Evolutionary conservation across 2,329 filamentous ascomycete genomes (phyloP).

Genomic region (Pseudohalonectria lignicola): DNA sequence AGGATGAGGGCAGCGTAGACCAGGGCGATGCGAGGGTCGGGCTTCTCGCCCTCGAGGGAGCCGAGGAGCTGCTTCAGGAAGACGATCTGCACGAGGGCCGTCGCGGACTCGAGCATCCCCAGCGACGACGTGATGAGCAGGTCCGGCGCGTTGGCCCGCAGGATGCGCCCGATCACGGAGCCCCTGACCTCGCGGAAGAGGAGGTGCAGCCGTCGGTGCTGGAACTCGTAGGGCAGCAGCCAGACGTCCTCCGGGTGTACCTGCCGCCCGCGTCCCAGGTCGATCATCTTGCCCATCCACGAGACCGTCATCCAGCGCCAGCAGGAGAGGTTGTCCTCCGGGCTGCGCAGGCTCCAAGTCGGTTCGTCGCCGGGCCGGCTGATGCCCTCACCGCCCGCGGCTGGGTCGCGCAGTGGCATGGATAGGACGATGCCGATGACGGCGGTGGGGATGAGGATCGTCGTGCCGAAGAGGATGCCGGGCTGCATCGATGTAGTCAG

Average conservation of each 20-base stretch:
- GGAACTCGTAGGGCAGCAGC: slow-evolving; percentile 69
- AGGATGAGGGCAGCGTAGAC: slow-evolving; percentile 56
- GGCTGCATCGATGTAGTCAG: slow-evolving; percentile 11
- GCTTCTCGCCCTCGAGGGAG: slow-evolving; percentile 40
- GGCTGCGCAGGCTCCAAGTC: slow-evolving; percentile 50
- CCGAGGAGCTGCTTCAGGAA: slow-evolving; percentile 62
- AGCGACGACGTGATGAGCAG: slow-evolving; percentile 56
- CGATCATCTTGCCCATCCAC: slow-evolving; percentile 70
- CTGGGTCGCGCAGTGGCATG: slow-evolving; percentile 60
- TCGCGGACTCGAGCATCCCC: slow-evolving; percentile 48
- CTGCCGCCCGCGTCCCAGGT: slow-evolving; percentile 50
- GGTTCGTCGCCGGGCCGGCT: slow-evolving; percentile 39
- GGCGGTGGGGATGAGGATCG: slow-evolving; percentile 24
- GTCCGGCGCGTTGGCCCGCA: slow-evolving; percentile 71
- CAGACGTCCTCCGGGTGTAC: slow-evolving; percentile 74
- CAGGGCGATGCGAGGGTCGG: slow-evolving; percentile 44
- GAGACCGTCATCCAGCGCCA: slow-evolving; percentile 80
- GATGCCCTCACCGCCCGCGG: slow-evolving; percentile 41
- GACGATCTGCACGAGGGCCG: slow-evolving; percentile 50
- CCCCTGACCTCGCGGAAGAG: slow-evolving; percentile 64
- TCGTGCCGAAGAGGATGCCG: slow-evolving; percentile 9
- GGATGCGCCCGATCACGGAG: slow-evolving; percentile 56
- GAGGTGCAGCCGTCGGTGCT: slow-evolving; percentile 64
- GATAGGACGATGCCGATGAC: slow-evolving; percentile 44
- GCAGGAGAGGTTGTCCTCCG: slow-evolving; percentile 69